Evolutionary conservation across 495 filamentous ascomycete genomes (phyloP), one percentile per base, ranked within the genome.

Genomic region (Penicillium riverlandense): DNA sequence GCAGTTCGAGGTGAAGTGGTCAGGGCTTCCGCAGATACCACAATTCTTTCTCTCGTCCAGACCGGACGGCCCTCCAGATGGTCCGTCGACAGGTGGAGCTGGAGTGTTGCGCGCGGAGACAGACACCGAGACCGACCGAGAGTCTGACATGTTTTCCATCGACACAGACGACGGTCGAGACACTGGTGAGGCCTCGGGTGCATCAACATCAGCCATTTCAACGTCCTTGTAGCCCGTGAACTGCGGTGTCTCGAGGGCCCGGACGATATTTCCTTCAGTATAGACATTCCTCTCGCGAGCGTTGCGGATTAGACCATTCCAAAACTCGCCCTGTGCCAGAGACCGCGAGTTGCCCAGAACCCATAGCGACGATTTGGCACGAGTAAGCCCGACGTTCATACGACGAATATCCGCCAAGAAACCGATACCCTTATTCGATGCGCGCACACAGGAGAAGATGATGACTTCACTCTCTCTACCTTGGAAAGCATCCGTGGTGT

Each of bases 351-450:
- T 92, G 45, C 92, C 92, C 11, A 98, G 75, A 47, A 98, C 89
- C 83, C 89, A 98, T 22, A 98, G 74, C 2, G 90, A 96, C 11
- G 86, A 94, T 57, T 95, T 96, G 9, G 92, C 94, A 72, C 92
- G 81, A 7, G 92, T 98, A 35, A 98, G 71, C 69, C 92, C 92
- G 57, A 98, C 92, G 67, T 98, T 98, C 92, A 98, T 98, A 79
- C 92, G 92, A 40, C 92, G 82, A 57, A 98, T 95, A 67, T 98
- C 92, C 36, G 85, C 82, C 75, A 98, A 82, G 79, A 98, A 98
- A 74, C 92, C 92, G 57, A 98, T 95, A 54, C 94, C 88, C 28
- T 89, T 88, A 28, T 81, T 85, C 11, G 86, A 90, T 29, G 92
- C 90, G 65, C 92, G 81, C 29, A 98, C 92, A 61, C 92, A 98